These are phyloP conservation scores for Cladosporium sp. DNA, from an alignment of 2,329 filamentous ascomycete species.

Conservation along the genomic window DNA sequence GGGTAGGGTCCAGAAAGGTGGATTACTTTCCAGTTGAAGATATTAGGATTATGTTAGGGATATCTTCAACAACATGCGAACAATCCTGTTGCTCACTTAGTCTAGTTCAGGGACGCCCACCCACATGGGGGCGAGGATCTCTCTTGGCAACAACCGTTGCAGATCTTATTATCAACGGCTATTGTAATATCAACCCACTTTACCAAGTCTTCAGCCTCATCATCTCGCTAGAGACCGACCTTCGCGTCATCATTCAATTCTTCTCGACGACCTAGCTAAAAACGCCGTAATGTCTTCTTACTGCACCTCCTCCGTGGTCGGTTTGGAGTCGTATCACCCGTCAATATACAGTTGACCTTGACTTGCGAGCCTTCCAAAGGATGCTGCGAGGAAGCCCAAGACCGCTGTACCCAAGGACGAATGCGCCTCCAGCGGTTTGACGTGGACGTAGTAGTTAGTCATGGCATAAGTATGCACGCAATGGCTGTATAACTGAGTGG, in stretches of 20 bases:
- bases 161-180: background rate
- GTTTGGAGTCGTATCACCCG: background rate
- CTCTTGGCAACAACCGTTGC: conserved; percentile 4
- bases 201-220: background rate
- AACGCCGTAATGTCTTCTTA: background rate
- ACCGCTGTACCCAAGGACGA: too few species aligned
- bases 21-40: too few species aligned
- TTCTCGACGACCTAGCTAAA: too few species aligned
- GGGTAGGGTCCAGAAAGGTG: background rate
- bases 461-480: too few species aligned
- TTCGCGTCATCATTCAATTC: too few species aligned
- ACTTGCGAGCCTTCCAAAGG: too few species aligned
- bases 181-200: background rate
- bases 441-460: too few species aligned
- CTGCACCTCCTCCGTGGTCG: background rate
- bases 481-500: too few species aligned
- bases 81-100: background rate
- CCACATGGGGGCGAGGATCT: conserved; percentile 3
- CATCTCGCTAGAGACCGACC: background rate
- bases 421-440: too few species aligned
- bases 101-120: conserved; percentile 4
- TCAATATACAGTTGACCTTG: background rate
- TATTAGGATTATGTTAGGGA: background rate
- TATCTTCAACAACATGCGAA: background rate
- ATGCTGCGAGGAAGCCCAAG: too few species aligned